Conservation (phyloP, 1,284 basidiomycete genomes). For the Cryptococcus sp. region DNA sequence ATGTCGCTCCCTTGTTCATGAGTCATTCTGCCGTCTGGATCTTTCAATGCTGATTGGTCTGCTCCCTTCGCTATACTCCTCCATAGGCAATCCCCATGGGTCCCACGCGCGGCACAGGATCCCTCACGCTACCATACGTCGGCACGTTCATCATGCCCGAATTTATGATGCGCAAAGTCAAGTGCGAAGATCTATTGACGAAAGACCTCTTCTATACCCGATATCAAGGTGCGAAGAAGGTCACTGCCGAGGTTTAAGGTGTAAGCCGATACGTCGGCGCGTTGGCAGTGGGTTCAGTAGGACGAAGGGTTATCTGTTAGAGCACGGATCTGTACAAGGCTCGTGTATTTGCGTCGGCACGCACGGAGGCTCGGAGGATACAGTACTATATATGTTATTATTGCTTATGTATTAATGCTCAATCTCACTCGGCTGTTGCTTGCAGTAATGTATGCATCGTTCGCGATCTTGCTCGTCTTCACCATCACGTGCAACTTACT, state of each 20-base stretch:
- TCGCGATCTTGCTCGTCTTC: not conserved
- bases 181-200: constrained; percentile 35
- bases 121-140: constrained; percentile 30
- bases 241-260: constrained; percentile 9
- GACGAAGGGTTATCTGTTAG: too few relatives aligned
- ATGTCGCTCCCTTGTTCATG: constrained; percentile 7
- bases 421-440: too few relatives aligned
- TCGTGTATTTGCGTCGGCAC: not conserved
- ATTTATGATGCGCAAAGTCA: constrained; percentile 32
- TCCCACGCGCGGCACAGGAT: constrained; percentile 29
- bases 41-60: not conserved
- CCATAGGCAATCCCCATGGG: constrained; percentile 41
- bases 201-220: constrained; percentile 25
- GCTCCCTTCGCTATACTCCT: not conserved
- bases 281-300: too few relatives aligned
- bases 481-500: not conserved
- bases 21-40: too few relatives aligned
- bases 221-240: constrained; percentile 39
- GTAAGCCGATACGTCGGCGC: not conserved
- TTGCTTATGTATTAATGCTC: too few relatives aligned
- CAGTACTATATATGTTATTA: not conserved
- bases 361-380: not conserved
- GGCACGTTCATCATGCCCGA: constrained; percentile 30
- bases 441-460: not conserved
- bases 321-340: not conserved